A percentile compares a stretch with the other conserved stretches of the same genome.
Evolutionary conservation across 1,284 basidiomycete species (phyloP).

Genomic region (Cryptococcus sp.): DNA sequence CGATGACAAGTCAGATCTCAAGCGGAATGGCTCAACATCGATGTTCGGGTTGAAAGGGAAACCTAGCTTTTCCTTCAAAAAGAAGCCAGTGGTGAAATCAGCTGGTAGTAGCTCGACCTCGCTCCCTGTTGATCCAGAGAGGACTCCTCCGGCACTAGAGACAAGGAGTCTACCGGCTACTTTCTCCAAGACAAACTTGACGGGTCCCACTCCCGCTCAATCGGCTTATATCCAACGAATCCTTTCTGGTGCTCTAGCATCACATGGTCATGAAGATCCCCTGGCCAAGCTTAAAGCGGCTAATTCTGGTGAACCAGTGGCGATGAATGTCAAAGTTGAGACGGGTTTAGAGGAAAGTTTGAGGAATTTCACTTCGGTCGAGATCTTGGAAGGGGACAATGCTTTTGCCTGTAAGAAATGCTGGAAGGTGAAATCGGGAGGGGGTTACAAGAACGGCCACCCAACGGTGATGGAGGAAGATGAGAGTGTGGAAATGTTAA

Average conservation of each 20-base stretch:
- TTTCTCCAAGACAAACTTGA: conserved; percentile 4
- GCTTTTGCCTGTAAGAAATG: conserved; percentile 87
- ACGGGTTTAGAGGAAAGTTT: conserved; percentile 56
- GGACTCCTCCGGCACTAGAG: conserved; percentile 4
- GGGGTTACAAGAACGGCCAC: conserved; percentile 23
- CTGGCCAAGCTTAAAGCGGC: conserved; percentile 37
- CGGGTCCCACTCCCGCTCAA: conserved; percentile 42
- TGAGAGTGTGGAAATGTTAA: conserved; percentile 30
- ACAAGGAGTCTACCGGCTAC: conserved; percentile 1
- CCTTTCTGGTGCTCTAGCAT: conserved; percentile 30
- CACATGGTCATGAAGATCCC: conserved; percentile 23
- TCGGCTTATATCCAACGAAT: conserved; percentile 48
- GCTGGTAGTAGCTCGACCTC: conserved; percentile 17
- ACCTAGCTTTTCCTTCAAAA: conserved; percentile 33
- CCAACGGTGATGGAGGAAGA: conserved; percentile 40
- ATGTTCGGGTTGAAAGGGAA: conserved; percentile 21
- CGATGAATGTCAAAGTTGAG: conserved; percentile 4
- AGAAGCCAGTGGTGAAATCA: conserved; percentile 8
- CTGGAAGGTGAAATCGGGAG: conserved; percentile 62
- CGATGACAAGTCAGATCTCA: not conserved
- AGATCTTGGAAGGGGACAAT: conserved; percentile 87
- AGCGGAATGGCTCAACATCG: conserved; percentile 13
- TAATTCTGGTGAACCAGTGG: conserved; percentile 20
- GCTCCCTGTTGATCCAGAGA: conserved; percentile 6
- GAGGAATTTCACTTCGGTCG: conserved; percentile 80